Evolutionary conservation across 2,329 filamentous ascomycete species (phyloP).

Genomic region (Albifimbria verrucaria): DNA sequence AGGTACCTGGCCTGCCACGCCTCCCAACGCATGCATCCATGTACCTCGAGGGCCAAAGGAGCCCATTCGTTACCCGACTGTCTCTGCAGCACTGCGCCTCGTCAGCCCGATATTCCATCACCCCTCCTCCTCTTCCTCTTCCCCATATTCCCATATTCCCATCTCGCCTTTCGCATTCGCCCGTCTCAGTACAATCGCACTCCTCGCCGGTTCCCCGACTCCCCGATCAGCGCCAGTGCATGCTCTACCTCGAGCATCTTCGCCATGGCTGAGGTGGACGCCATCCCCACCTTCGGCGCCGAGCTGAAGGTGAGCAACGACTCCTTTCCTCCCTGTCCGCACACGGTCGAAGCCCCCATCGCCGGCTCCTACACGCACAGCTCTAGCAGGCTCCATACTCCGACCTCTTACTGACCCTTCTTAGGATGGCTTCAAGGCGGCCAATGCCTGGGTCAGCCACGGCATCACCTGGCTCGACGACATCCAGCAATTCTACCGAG

Average conservation of each 20-base stretch:
- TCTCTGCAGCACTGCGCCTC: neutral
- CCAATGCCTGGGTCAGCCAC: slow-evolving; percentile 85
- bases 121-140: neutral
- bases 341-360: neutral
- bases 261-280: slow-evolving; percentile 77
- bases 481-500: slow-evolving; percentile 95
- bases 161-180: too few relatives aligned
- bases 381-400: slow-evolving; percentile 5
- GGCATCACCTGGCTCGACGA: slow-evolving; percentile 96
- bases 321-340: neutral
- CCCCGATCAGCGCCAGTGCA: slow-evolving; percentile 7
- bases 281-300: slow-evolving; percentile 81
- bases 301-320: slow-evolving; percentile 75
- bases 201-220: neutral
- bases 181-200: neutral
- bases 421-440: slow-evolving; percentile 93
- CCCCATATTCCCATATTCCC: neutral
- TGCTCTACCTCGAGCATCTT: slow-evolving; percentile 10
- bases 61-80: too few relatives aligned
- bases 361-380: neutral
- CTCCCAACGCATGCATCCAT: too few relatives aligned
- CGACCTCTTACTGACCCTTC: neutral
- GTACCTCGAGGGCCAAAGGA: too few relatives aligned
- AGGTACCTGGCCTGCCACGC: too few relatives aligned
- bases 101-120: neutral